These are phyloP conservation scores for Tuber microsphaerosporum DNA, from an alignment of 495 filamentous ascomycete species.

Conservation along the genomic window DNA sequence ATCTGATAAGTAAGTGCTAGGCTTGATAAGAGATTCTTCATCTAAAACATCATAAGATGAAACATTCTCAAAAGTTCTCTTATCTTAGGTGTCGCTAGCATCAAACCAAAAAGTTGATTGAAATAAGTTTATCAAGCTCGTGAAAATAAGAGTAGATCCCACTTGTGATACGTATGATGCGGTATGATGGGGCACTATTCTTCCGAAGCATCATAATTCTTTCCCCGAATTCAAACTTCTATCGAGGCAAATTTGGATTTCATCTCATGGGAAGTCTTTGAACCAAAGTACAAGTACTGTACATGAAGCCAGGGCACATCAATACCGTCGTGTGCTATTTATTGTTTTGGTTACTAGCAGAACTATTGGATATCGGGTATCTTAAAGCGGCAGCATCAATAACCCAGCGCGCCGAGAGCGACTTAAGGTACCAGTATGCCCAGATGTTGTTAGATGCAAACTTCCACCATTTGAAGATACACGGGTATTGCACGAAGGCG, in stretches of 20 bases:
- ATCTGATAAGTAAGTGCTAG: background rate
- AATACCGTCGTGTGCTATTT: background rate
- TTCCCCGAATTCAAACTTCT: background rate
- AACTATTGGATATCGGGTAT: background rate
- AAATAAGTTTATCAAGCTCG: background rate
- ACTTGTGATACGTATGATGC: background rate
- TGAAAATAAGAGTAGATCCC: background rate
- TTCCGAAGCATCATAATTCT: background rate
- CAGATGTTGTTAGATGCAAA: background rate
- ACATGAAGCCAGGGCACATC: background rate
- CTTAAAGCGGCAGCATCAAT: slow-evolving; percentile 3
- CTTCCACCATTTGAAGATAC: background rate
- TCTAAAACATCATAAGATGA: background rate
- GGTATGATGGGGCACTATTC: background rate
- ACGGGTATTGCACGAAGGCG: background rate
- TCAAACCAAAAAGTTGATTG: background rate
- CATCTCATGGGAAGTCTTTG: background rate
- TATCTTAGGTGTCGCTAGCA: background rate
- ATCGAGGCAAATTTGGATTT: background rate
- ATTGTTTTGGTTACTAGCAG: background rate
- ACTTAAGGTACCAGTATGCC: background rate
- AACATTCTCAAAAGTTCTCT: background rate
- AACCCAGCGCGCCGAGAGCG: background rate
- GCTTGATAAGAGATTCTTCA: background rate
- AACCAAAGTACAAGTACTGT: background rate